Evolutionary conservation across 768 basidiomycete genomes (phyloP).

Genomic region (Xerocomellus dryophilus): DNA sequence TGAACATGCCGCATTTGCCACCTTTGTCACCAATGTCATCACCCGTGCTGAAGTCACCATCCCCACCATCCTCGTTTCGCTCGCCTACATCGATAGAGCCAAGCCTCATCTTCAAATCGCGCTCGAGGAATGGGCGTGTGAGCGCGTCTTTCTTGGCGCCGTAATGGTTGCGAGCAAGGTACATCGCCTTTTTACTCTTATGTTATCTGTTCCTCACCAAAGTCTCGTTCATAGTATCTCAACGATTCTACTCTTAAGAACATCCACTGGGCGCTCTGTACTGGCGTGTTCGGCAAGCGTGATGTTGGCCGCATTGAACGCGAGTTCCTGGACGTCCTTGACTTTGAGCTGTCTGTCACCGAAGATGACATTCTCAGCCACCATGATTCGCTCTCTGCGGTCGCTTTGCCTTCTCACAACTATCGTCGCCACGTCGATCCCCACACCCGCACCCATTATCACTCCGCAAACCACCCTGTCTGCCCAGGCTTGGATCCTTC

Average conservation of each 20-base stretch:
- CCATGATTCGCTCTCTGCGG: slow-evolving; percentile 35
- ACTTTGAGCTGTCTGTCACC: slow-evolving; percentile 65
- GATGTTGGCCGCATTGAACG: slow-evolving; percentile 80
- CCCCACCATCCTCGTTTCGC: slow-evolving; percentile 63
- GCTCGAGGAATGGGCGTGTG: slow-evolving; percentile 81
- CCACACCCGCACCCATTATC: slow-evolving; percentile 19
- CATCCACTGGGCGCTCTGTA: slow-evolving; percentile 85
- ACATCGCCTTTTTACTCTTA: slow-evolving; percentile 22
- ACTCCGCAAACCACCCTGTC: slow-evolving; percentile 13
- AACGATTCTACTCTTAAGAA: slow-evolving; percentile 92
- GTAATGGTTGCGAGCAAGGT: slow-evolving; percentile 86
- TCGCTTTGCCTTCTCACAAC: slow-evolving; percentile 26
- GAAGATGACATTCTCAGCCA: slow-evolving; percentile 60
- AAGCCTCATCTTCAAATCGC: slow-evolving; percentile 79
- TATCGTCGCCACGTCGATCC: slow-evolving; percentile 28
- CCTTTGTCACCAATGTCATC: slow-evolving; percentile 68
- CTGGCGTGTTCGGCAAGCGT: slow-evolving; percentile 76
- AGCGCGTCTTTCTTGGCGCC: slow-evolving; percentile 90
- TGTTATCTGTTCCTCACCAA: slow-evolving; percentile 4
- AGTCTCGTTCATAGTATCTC: slow-evolving; percentile 50
- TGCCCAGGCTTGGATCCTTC: slow-evolving; percentile 47
- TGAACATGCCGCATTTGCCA: slow-evolving; percentile 55
- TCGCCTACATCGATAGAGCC: slow-evolving; percentile 76
- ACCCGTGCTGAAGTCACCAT: slow-evolving; percentile 70
- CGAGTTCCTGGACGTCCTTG: slow-evolving; percentile 77